These are phyloP conservation scores for Hymenoscyphus repandus DNA, from an alignment of 2,329 filamentous ascomycete species.

Conservation along the genomic window DNA sequence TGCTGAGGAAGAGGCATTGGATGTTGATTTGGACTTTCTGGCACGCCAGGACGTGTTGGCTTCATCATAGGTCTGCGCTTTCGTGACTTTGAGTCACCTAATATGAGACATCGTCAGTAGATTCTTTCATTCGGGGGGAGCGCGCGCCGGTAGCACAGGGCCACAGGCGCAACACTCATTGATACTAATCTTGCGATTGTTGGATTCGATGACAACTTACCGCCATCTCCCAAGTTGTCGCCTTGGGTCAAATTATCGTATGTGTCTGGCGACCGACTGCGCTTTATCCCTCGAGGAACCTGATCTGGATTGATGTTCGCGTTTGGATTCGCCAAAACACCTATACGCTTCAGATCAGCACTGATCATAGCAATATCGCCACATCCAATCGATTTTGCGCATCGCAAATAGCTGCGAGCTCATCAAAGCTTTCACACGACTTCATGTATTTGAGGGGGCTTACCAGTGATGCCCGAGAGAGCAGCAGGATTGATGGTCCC, in stretches of 20 bases:
- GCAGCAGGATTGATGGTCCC: constrained; percentile 89
- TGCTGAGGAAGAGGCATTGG: constrained; percentile 41
- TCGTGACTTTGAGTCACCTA: constrained; percentile 38
- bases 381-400: constrained; percentile 1
- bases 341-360: constrained; percentile 22
- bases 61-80: constrained; percentile 34
- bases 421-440: not conserved
- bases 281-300: constrained; percentile 67
- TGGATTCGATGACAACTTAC: constrained; percentile 50
- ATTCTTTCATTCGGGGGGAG: constrained; percentile 11
- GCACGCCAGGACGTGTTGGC: constrained; percentile 38
- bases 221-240: constrained; percentile 63
- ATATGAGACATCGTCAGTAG: constrained; percentile 23
- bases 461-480: constrained; percentile 81
- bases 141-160: constrained; percentile 26
- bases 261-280: constrained; percentile 64
- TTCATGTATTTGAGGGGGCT: constrained; percentile 20
- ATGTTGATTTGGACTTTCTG: constrained; percentile 53
- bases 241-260: constrained; percentile 50
- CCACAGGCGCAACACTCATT: constrained; percentile 17
- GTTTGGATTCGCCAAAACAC: constrained; percentile 28
- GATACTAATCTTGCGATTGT: constrained; percentile 9
- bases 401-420: constrained; percentile 18
- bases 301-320: constrained; percentile 45
- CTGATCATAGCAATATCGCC: not conserved